Conservation (phyloP, 208 protist species). For the Wallacemonas sp. region DNA sequence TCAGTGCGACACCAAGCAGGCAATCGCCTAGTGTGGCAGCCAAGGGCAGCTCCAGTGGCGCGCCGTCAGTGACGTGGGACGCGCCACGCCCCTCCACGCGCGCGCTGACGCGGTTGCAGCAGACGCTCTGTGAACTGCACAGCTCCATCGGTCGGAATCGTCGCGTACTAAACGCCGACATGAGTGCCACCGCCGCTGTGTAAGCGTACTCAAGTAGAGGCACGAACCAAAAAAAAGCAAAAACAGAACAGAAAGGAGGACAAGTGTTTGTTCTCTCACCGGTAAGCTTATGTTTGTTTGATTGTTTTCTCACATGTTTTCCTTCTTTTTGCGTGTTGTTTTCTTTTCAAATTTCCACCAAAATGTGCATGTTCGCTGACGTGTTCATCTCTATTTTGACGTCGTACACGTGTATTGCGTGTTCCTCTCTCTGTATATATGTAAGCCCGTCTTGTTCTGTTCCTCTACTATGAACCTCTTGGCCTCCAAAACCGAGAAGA, state of each 20-base stretch:
- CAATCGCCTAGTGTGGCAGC: no score
- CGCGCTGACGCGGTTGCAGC: constrained; percentile 6
- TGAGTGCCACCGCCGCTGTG: no score
- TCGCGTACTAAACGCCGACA: not conserved
- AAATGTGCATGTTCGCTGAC: no score
- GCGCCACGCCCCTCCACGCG: constrained; percentile 3
- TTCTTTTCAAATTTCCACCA: no score
- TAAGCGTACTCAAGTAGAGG: no score
- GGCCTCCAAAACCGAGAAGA: no score
- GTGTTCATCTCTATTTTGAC: not conserved
- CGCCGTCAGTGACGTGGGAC: not conserved
- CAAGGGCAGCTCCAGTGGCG: not conserved
- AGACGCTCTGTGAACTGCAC: constrained; percentile 3
- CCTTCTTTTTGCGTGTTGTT: constrained; percentile 10
- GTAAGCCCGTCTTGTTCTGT: no score
- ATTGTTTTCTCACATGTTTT: constrained; percentile 2
- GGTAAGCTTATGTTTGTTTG: not conserved
- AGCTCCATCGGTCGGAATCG: not conserved
- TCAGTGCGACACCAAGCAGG: no score
- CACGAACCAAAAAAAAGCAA: no score
- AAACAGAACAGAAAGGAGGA: no score
- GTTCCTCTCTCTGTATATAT: not conserved
- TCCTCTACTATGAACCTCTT: no score
- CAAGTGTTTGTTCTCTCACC: not conserved
- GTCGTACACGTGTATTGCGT: not conserved